phyloP scores from a whole-genome alignment of 2,329 filamentous ascomycete species.

The Fusarium sp. region DNA sequence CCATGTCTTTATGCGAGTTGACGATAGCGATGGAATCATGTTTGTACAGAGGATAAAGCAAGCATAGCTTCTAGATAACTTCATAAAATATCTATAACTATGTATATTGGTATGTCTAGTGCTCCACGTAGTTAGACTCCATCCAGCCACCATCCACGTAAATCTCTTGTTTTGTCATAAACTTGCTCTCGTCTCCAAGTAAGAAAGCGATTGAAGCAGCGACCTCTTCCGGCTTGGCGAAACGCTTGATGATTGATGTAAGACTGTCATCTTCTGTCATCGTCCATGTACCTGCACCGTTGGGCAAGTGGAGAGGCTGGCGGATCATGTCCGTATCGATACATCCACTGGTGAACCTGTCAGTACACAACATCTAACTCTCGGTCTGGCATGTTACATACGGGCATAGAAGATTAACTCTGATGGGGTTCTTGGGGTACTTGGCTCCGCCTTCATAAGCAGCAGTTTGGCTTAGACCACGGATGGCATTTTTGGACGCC shows the following conservation, averaged over 20 bases:
- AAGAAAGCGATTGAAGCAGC: constrained; percentile 52
- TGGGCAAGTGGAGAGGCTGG: constrained; percentile 47
- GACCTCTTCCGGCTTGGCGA: constrained; percentile 50
- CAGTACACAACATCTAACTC: neutral
- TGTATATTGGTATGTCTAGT: no score
- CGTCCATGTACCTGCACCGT: constrained; percentile 45
- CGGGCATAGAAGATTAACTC: constrained; percentile 46
- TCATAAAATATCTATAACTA: neutral
- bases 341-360: constrained; percentile 36
- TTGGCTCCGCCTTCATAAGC: constrained; percentile 50
- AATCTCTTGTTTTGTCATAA: constrained; percentile 50
- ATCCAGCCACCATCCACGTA: constrained; percentile 52
- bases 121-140: constrained; percentile 45
- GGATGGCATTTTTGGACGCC: constrained; percentile 52
- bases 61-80: no score
- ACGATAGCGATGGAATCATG: no score
- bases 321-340: constrained; percentile 52
- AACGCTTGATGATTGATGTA: constrained; percentile 49
- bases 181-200: constrained; percentile 52
- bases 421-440: constrained; percentile 46
- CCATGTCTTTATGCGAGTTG: no score
- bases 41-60: no score
- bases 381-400: neutral
- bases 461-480: constrained; percentile 49
- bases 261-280: constrained; percentile 46